A percentile compares a stretch with the other conserved stretches of the same genome.
Evolutionary conservation across 108 stramenopile species (phyloP).

Genomic region (Nannochloropsis gaditana): DNA sequence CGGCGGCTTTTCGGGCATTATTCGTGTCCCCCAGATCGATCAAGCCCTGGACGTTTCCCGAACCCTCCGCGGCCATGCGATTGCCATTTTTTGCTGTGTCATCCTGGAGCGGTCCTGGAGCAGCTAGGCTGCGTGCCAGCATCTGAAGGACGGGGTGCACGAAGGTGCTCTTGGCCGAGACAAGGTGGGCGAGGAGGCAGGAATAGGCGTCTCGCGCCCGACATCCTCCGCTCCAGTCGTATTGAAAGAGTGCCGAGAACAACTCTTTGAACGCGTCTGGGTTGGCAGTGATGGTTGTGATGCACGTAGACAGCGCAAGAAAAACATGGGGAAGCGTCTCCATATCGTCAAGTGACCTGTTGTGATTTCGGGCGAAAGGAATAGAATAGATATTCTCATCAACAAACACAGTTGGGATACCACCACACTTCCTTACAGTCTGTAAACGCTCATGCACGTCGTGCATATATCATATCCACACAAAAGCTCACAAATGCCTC

Average conservation of each 20-base stretch:
- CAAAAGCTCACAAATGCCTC: no score
- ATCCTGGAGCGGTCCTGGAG: not conserved
- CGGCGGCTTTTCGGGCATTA: constrained; percentile 26
- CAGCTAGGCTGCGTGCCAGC: constrained; percentile 46
- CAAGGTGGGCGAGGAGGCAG: constrained; percentile 39
- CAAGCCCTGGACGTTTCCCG: not conserved
- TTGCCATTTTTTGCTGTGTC: not conserved
- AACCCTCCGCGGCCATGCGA: not conserved
- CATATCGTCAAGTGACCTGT: constrained; percentile 39
- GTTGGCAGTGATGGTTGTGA: constrained; percentile 37
- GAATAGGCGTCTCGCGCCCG: constrained; percentile 35
- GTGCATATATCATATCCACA: no score
- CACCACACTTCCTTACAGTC: no score
- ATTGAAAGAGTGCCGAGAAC: constrained; percentile 48
- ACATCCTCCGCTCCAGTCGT: constrained; percentile 40
- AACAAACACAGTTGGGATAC: no score
- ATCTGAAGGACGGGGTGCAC: constrained; percentile 48
- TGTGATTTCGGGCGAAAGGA: not conserved
- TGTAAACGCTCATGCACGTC: no score
- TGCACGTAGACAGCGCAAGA: constrained; percentile 42
- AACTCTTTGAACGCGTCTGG: constrained; percentile 53
- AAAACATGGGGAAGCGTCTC: constrained; percentile 50
- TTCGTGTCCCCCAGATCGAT: not conserved
- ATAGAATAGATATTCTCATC: not conserved
- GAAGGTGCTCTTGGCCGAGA: constrained; percentile 51